Percentiles rank a stretch among this genome's conserved stretches.
phyloP scores from a whole-genome alignment of 2,329 filamentous ascomycete species.

The Helotiales sp. region DNA sequence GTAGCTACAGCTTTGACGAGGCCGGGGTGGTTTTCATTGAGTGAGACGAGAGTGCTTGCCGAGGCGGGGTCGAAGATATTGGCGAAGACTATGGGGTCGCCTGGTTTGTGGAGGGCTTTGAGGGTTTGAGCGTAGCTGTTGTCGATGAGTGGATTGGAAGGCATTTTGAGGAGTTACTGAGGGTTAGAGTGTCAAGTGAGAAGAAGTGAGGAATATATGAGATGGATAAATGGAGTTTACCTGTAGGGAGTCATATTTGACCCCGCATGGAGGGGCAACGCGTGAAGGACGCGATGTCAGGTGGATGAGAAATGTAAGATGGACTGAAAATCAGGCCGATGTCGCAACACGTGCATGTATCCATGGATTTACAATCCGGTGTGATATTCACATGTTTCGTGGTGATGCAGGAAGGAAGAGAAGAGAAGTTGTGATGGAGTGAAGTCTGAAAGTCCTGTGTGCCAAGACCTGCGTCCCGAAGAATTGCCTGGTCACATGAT shows the following conservation, averaged over 20 bases:
- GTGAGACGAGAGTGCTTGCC: constrained; percentile 50
- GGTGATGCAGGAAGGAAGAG: neutral
- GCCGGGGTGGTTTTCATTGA: constrained; percentile 37
- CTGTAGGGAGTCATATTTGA: neutral
- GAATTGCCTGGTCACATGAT: neutral
- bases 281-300: neutral
- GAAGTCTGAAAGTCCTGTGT: neutral
- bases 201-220: neutral
- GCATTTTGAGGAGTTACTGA: neutral
- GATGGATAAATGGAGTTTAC: neutral
- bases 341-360: neutral
- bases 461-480: neutral
- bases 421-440: neutral
- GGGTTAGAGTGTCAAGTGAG: neutral
- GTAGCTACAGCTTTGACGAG: constrained; percentile 38
- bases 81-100: constrained; percentile 56
- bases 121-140: constrained; percentile 40
- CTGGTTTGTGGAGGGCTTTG: constrained; percentile 55
- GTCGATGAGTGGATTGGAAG: neutral
- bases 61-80: constrained; percentile 61
- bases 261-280: neutral
- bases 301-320: neutral
- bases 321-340: neutral
- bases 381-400: no score
- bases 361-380: no score